Evolutionary conservation across 345 rosid genomes (phyloP), one percentile per base, ranked within the genome.

Genomic region (Salix udensis): DNA sequence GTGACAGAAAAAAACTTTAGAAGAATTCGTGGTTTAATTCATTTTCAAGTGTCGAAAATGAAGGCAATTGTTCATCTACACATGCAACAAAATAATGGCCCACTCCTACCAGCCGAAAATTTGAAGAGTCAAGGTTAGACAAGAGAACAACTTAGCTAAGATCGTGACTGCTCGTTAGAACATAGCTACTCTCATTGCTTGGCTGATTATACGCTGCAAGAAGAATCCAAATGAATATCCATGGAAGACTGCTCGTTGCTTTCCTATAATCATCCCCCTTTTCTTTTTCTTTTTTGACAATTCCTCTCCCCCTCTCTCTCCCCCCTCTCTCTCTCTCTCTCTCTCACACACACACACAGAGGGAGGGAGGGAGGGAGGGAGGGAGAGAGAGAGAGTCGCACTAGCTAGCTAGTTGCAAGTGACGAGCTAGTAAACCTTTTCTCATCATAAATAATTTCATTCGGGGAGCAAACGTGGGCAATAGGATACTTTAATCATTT

Each of bases 11-110:
- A 40, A 40, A 40, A 40, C 44, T 40, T 40, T 40, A 40, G 44
- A 9, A 40, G 12, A 40, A 40, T 40, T 40, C 3, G 44, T 40
- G 44, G 44, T 40, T 40, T 40, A 10, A 40, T 50, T 5, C 55
- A 50, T 1, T 23, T 71, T 31, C 2, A 42, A 71, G 73, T 52
- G 73, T 74, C 76, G 34, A 82, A 75, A 78, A 6, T 19, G 42
- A 12, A 30, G n/a, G n/a, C 4, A n/a, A 31, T 44, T 0, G 10
- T 69, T 31, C 64, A 46, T 28, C 1, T 42, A 72, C 67, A 78
- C 73, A 74, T 31, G 77, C 58, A 72, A 77, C 83, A 80, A 80
- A 62, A 80, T 65, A 71, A 71, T 40, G 62, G 82, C 77, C 83
- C 53, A 62, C 81, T 34, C 37, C 37, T 9, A 71, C 67, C 44